Conservation (phyloP, 1,139 yeast genomes). For the Citeromyces hawaiiensis region DNA sequence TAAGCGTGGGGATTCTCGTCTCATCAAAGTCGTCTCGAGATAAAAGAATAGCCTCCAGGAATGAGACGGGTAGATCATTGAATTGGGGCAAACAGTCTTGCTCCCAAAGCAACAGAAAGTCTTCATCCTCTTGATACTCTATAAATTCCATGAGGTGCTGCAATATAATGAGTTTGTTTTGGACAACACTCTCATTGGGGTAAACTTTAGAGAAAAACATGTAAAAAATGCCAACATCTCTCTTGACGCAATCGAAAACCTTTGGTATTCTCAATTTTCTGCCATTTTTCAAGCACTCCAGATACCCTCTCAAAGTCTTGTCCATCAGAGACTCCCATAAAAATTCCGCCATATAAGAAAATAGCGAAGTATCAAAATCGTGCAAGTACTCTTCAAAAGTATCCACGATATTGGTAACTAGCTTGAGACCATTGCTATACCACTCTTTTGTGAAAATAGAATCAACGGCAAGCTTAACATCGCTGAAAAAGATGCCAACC, state of each 20-base stretch:
- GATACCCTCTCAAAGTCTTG: conserved; percentile 31
- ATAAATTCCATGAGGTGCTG: conserved; percentile 48
- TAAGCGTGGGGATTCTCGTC: conserved; percentile 9
- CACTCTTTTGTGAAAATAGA: conserved; percentile 35
- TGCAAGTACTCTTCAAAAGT: conserved; percentile 65
- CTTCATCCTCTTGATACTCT: conserved; percentile 24
- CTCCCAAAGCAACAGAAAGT: conserved; percentile 46
- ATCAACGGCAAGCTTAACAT: conserved; percentile 35
- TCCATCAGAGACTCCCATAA: conserved; percentile 23
- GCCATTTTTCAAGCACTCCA: conserved; percentile 31
- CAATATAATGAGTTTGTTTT: conserved; percentile 44
- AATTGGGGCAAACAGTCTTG: conserved; percentile 39
- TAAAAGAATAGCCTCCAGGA: conserved; percentile 36
- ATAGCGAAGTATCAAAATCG: conserved; percentile 32
- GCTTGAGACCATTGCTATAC: conserved; percentile 30
- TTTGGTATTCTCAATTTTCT: conserved; percentile 37
- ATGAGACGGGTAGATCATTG: conserved; percentile 54
- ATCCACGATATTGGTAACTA: conserved; percentile 47
- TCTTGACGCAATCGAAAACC: conserved; percentile 42
- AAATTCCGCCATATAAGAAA: conserved; percentile 14
- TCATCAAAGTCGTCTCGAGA: conserved; percentile 19
- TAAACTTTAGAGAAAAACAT: conserved; percentile 40
- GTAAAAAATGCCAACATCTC: conserved; percentile 59
- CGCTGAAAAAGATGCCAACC: conserved; percentile 59
- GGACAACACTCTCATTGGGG: conserved; percentile 28